Conservation (phyloP, 305 asterid species). For the Fraxinus ornus region DNA sequence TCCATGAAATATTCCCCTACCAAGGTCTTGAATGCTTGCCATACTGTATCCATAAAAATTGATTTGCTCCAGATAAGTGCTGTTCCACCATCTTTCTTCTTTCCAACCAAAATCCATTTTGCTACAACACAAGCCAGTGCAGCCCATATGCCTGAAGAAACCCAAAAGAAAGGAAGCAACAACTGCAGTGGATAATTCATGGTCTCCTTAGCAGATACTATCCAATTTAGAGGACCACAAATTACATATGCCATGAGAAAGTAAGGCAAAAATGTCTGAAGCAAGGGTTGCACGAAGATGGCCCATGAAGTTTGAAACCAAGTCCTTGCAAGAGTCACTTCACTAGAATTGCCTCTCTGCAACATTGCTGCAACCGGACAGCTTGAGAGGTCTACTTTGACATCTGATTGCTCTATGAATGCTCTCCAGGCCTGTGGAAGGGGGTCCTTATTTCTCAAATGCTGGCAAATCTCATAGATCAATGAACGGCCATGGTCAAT, state of each 20-base stretch:
- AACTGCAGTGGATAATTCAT: conserved; percentile 43
- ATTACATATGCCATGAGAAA: conserved; percentile 47
- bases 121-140: conserved; percentile 51
- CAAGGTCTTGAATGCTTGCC: conserved; percentile 80
- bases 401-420: conserved; percentile 78
- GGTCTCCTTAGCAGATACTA: conserved; percentile 28
- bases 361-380: conserved; percentile 62
- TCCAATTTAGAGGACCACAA: conserved; percentile 47
- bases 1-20: conserved; percentile 77
- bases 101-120: conserved; percentile 66
- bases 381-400: conserved; percentile 77
- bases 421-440: conserved; percentile 79
- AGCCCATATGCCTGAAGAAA: conserved; percentile 50
- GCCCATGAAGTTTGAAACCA: conserved; percentile 67
- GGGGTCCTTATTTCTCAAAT: conserved; percentile 67
- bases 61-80: conserved; percentile 63
- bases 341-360: conserved; percentile 23
- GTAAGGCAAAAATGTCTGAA: conserved; percentile 78
- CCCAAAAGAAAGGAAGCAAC: conserved; percentile 72
- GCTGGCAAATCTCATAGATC: conserved; percentile 78
- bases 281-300: conserved; percentile 55
- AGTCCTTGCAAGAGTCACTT: conserved; percentile 60
- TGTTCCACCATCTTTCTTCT: conserved; percentile 67
- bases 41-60: conserved; percentile 63
- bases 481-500: conserved; percentile 89